Base-by-base conservation (phyloP, 2,329 filamentous ascomycete species). In the Clarireedia monteithiana region DNA sequence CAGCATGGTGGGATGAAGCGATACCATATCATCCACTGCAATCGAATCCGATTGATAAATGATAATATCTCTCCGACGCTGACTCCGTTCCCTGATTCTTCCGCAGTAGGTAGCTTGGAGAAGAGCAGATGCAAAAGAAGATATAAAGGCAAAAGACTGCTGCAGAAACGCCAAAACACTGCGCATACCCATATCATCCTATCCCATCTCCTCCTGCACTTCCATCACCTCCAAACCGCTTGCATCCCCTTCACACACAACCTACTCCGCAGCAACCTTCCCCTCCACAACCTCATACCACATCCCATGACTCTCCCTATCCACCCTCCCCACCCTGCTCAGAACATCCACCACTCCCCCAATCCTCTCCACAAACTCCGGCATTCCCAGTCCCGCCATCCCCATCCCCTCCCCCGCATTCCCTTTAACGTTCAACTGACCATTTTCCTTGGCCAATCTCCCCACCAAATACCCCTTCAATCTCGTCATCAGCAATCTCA, bases 291-390 rank as follows among this genome's bases (percentile, higher is more conserved):
- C 51, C 69, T 89, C 85, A 76, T 88, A 91, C 85, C 85, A 89
- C 45, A 73, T 66, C 12, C 81, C 81, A 69, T 90, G 87, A 6
- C 82, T 78, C 59, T 81, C 83, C 60, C 84, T 77, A 67, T 91
- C 87, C 5, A 90, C 83, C 4, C 73, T 73, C 14, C 84, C 83
- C 3, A 90, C 77, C 66, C 79, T 79, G 44, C 80, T 77, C 58
- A 91, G 72, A 65, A 85, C 76, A 36, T 89, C 85, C 6, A 88
- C 83, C 63, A 91, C 84, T 49, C 82, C 81, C 34, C 84, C 77
- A 14, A 91, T 82, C 58, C 79, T 81, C 27, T 81, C 79, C 15
- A 86, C 83, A 67, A 91, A 91, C 70, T 91, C 88, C 0, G 84
- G 84, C 56, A 91, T 71, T 0, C 88, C 88, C 17, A 87, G 77